Percentiles rank a stretch among this genome's conserved stretches.
These are phyloP conservation scores for Aspergillus persii DNA, from an alignment of 2,329 filamentous ascomycete genomes.

Conservation along the genomic window DNA sequence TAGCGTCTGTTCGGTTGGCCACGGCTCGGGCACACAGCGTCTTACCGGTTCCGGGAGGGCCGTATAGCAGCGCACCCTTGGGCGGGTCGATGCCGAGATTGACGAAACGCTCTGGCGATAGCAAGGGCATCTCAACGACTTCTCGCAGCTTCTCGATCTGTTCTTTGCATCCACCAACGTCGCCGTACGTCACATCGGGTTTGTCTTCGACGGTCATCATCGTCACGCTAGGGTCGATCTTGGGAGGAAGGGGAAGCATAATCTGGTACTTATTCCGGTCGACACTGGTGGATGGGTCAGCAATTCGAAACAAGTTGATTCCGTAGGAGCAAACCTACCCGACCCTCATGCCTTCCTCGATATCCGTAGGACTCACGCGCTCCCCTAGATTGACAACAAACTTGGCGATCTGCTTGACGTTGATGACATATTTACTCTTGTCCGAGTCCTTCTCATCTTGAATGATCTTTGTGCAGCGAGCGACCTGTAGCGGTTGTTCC, in stretches of 20 bases:
- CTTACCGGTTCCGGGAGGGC: slow-evolving; percentile 97
- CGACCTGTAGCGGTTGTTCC: slow-evolving; percentile 96
- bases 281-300: slow-evolving; percentile 54
- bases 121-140: slow-evolving; percentile 95
- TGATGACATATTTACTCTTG: slow-evolving; percentile 99
- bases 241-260: slow-evolving; percentile 88
- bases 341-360: slow-evolving; percentile 98
- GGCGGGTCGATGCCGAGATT: slow-evolving; percentile 98
- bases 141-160: slow-evolving; percentile 99
- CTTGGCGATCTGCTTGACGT: slow-evolving; percentile 99
- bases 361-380: slow-evolving; percentile 95
- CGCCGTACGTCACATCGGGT: slow-evolving; percentile 97
- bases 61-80: slow-evolving; percentile 94
- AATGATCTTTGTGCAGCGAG: slow-evolving; percentile 98
- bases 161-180: slow-evolving; percentile 98
- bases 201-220: slow-evolving; percentile 99
- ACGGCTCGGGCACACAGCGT: slow-evolving; percentile 96
- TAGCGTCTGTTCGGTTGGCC: slow-evolving; percentile 95
- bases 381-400: slow-evolving; percentile 98
- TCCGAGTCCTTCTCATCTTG: slow-evolving; percentile 91
- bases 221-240: slow-evolving; percentile 97
- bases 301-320: not conserved
- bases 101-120: slow-evolving; percentile 95
- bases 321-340: slow-evolving; percentile 52
- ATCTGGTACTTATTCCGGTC: slow-evolving; percentile 99